These are phyloP conservation scores for Micractinium sp. DNA, from an alignment of 139 green algal species.

Conservation along the genomic window DNA sequence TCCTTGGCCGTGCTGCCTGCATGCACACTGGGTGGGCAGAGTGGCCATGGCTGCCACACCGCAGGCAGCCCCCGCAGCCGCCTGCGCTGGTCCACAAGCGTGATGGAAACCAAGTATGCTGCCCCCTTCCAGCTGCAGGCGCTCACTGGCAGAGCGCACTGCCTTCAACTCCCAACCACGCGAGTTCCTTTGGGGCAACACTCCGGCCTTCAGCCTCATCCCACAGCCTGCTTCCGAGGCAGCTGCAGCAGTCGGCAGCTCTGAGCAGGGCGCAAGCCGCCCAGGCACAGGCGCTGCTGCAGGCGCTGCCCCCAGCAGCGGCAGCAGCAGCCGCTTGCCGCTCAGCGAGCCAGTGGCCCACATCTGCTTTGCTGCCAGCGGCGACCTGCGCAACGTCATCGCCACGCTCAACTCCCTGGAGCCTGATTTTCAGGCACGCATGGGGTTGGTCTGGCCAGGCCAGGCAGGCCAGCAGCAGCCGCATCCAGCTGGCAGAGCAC, in stretches of 20 bases:
- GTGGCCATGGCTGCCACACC: background rate
- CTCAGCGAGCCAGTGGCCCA: background rate
- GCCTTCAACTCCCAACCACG: background rate
- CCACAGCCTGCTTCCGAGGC: background rate
- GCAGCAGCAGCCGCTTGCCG: background rate
- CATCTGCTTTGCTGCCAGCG: slow-evolving; percentile 16
- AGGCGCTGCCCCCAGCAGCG: background rate
- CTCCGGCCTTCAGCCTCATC: background rate
- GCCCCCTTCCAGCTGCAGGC: background rate
- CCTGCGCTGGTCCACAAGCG: background rate
- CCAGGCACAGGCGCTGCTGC: background rate
- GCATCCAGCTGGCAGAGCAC: background rate
- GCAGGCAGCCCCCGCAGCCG: background rate
- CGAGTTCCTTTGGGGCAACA: slow-evolving; percentile 6
- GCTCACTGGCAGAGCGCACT: background rate
- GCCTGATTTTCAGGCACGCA: background rate
- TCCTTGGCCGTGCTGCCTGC: background rate
- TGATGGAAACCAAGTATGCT: background rate
- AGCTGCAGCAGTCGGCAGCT: background rate
- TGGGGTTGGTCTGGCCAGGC: background rate
- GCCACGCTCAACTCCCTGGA: background rate
- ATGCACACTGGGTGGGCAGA: background rate
- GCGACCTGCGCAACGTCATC: slow-evolving; percentile 9
- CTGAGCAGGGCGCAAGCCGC: background rate
- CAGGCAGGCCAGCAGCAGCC: too few relatives aligned